These are phyloP conservation scores for Paraconiothyrium brasiliense DNA, from an alignment of 2,329 filamentous ascomycete genomes.

Conservation along the genomic window DNA sequence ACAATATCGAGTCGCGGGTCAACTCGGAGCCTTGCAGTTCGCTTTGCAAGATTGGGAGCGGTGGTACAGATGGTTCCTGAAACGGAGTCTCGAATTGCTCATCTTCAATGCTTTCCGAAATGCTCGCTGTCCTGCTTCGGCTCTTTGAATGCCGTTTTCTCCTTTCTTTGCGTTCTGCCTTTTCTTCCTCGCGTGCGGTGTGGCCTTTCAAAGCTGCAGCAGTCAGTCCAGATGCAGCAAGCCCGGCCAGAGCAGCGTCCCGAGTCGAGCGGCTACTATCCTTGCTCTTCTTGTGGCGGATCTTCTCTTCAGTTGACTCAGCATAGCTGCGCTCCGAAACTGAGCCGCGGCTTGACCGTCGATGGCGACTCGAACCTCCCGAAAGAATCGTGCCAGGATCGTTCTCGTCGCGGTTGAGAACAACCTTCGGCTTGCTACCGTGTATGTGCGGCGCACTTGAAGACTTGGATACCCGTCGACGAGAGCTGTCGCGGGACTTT, in stretches of 20 bases:
- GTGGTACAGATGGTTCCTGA: constrained; percentile 67
- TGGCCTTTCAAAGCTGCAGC: constrained; percentile 71
- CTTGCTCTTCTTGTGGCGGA: constrained; percentile 64
- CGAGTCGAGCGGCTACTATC: constrained; percentile 56
- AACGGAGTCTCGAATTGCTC: constrained; percentile 55
- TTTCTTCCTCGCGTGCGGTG: constrained; percentile 67
- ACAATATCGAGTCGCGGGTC: constrained; percentile 86
- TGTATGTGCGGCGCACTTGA: constrained; percentile 69
- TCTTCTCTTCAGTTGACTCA: constrained; percentile 57
- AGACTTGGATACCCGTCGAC: constrained; percentile 67
- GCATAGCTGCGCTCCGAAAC: constrained; percentile 56
- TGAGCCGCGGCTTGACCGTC: constrained; percentile 63
- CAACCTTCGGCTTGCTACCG: constrained; percentile 65
- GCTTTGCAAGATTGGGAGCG: constrained; percentile 84
- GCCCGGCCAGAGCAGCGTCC: constrained; percentile 64
- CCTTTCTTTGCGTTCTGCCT: constrained; percentile 54
- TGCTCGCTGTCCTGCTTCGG: constrained; percentile 61
- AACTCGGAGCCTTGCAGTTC: constrained; percentile 86
- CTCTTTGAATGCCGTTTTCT: constrained; percentile 61
- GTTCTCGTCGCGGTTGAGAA: constrained; percentile 66
- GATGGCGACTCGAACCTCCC: constrained; percentile 63
- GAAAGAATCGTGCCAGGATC: constrained; percentile 68
- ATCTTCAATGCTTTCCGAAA: constrained; percentile 64
- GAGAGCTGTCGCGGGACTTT: constrained; percentile 58
- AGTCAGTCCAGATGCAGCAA: constrained; percentile 66